phyloP scores from a whole-genome alignment of 2,329 filamentous ascomycete genomes.

The Talaromyces atroroseus region DNA sequence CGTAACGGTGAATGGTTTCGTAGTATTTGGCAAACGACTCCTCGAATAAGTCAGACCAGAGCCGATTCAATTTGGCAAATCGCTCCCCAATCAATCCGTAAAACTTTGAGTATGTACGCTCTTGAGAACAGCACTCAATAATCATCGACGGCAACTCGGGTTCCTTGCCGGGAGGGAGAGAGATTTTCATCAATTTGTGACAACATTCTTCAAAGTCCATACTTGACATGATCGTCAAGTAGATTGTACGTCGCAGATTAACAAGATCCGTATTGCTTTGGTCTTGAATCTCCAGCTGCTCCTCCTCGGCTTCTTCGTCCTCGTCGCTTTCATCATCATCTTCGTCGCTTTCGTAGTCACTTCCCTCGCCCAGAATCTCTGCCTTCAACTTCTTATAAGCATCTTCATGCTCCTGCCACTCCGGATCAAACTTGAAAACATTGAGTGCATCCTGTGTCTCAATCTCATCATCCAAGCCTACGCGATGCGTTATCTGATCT shows the following conservation, averaged over 20 bases:
- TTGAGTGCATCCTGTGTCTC: constrained; percentile 84
- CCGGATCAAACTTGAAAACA: constrained; percentile 86
- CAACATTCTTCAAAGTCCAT: constrained; percentile 94
- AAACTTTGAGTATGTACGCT: constrained; percentile 96
- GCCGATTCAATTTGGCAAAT: constrained; percentile 89
- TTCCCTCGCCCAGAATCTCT: constrained; percentile 91
- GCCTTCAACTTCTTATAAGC: constrained; percentile 86
- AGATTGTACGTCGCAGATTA: constrained; percentile 88
- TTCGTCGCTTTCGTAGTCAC: constrained; percentile 69
- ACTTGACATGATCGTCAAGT: constrained; percentile 94
- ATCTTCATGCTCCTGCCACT: constrained; percentile 87
- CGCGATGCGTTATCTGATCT: constrained; percentile 89
- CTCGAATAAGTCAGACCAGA: constrained; percentile 93
- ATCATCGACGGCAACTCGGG: constrained; percentile 93
- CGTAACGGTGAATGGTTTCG: constrained; percentile 93
- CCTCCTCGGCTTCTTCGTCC: constrained; percentile 69
- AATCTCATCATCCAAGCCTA: constrained; percentile 75
- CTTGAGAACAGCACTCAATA: constrained; percentile 92
- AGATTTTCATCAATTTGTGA: constrained; percentile 94
- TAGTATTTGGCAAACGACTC: constrained; percentile 88
- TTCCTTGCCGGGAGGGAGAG: constrained; percentile 79
- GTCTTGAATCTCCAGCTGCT: constrained; percentile 92
- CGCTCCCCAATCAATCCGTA: constrained; percentile 91
- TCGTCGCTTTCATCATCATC: constrained; percentile 58
- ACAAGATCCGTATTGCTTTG: constrained; percentile 95